phyloP scores from a whole-genome alignment of 1,139 yeast species.

The Hyphopichia khmerensis region DNA sequence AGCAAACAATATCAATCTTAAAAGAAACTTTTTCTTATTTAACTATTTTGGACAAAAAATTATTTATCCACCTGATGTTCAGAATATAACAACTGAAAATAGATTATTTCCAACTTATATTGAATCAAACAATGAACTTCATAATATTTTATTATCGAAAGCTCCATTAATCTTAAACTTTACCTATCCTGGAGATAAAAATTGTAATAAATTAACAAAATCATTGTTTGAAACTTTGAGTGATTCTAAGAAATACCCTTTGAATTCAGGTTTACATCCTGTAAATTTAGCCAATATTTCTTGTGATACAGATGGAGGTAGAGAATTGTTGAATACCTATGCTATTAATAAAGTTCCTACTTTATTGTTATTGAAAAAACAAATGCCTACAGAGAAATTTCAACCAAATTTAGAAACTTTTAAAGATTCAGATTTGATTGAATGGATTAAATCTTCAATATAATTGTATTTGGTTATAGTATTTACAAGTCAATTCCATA shows the following conservation, averaged over 20 bases:
- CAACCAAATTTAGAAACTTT: conserved; percentile 38
- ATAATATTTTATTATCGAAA: conserved; percentile 50
- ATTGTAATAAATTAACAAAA: conserved; percentile 62
- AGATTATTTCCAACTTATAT: conserved; percentile 43
- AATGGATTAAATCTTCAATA: conserved; percentile 45
- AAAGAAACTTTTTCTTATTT: neutral
- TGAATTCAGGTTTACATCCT: conserved; percentile 21
- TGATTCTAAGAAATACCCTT: conserved; percentile 50
- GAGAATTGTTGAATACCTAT: conserved; percentile 58
- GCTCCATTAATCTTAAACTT: conserved; percentile 72
- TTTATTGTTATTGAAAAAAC: conserved; percentile 65
- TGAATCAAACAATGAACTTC: conserved; percentile 52
- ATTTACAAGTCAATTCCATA: too few species aligned
- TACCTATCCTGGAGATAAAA: conserved; percentile 64
- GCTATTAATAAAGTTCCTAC: conserved; percentile 63
- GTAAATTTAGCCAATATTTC: conserved; percentile 71
- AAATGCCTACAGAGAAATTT: conserved; percentile 57
- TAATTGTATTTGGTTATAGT: too few species aligned
- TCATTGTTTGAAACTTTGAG: conserved; percentile 56
- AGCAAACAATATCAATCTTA: neutral
- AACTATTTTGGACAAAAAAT: conserved; percentile 11
- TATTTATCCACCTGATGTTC: conserved; percentile 43
- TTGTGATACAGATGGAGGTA: conserved; percentile 62
- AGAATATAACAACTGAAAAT: conserved; percentile 38
- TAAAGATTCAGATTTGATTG: conserved; percentile 51